A percentile compares a stretch with the other conserved stretches of the same genome.
phyloP scores from a whole-genome alignment of 495 filamentous ascomycete genomes.

The Trypethelium eluteriae region DNA sequence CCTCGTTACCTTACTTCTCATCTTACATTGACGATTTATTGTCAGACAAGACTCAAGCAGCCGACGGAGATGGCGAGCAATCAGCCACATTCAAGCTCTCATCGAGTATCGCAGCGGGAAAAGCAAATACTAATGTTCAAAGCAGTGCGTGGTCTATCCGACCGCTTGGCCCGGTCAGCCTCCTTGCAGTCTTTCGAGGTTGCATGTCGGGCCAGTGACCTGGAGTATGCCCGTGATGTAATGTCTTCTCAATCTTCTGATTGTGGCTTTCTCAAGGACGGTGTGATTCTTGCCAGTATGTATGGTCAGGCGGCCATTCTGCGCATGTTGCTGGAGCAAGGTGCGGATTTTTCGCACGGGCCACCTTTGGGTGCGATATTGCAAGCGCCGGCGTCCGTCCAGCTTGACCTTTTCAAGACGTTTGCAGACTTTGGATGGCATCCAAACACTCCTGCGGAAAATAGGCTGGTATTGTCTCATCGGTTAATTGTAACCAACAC shows the following conservation, averaged over 20 bases:
- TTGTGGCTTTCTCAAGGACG: neutral
- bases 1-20: neutral
- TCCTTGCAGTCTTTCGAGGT: slow-evolving; percentile 7
- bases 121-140: slow-evolving; percentile 3
- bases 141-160: slow-evolving; percentile 1
- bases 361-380: slow-evolving; percentile 1
- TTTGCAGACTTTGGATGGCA: slow-evolving; percentile 9
- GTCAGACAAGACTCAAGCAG: neutral
- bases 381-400: neutral
- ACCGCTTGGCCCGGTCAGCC: slow-evolving; percentile 3
- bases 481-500: neutral
- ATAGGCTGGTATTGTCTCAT: neutral
- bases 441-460: neutral
- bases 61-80: neutral
- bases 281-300: neutral
- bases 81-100: neutral
- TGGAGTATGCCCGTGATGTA: slow-evolving; percentile 2
- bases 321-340: slow-evolving; percentile 1
- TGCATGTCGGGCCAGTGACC: slow-evolving; percentile 4
- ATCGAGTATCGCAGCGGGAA: neutral
- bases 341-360: neutral
- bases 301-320: slow-evolving; percentile 4
- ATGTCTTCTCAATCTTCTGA: neutral
- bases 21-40: neutral
- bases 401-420: slow-evolving; percentile 1